A percentile compares a stretch with the other conserved stretches of the same genome.
Evolutionary conservation across 176 grass and related monocot genomes (phyloP).

Genomic region (barley (Hordeum vulgare)): DNA sequence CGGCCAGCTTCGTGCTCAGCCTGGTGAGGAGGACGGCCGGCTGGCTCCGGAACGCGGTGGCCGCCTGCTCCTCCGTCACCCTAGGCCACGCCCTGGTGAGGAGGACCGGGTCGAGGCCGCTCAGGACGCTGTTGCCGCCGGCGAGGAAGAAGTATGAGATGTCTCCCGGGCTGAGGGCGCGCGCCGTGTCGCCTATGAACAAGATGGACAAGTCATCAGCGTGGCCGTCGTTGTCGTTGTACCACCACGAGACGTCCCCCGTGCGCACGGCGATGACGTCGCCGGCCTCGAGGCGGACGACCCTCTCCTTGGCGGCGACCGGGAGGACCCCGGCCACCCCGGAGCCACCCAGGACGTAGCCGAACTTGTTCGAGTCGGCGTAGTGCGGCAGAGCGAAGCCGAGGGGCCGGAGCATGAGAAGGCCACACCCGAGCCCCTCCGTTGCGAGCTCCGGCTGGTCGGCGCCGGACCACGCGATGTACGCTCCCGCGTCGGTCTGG

Average conservation of each 20-base stretch:
- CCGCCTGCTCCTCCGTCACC: background rate
- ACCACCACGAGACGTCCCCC: constrained; percentile 35
- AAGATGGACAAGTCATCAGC: background rate
- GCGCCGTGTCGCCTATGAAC: constrained; percentile 19
- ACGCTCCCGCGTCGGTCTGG: constrained; percentile 11
- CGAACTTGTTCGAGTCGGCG: constrained; percentile 21
- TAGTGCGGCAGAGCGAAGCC: constrained; percentile 23
- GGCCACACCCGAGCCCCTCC: background rate
- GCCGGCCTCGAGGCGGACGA: background rate
- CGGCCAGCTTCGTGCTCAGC: background rate
- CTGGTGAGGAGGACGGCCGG: background rate
- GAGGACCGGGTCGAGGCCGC: background rate
- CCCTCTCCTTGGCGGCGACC: background rate
- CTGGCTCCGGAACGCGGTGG: constrained; percentile 11
- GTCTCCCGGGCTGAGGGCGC: background rate
- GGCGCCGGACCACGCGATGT: constrained; percentile 20
- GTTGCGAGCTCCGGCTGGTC: constrained; percentile 13
- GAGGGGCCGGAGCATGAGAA: constrained; percentile 22
- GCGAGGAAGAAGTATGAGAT: constrained; percentile 30
- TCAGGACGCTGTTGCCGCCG: background rate
- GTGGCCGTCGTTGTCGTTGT: constrained; percentile 29
- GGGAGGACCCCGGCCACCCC: background rate
- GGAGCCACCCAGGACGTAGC: constrained; percentile 26
- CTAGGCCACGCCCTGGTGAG: constrained; percentile 4
- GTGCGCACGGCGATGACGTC: constrained; percentile 12